Conservation (phyloP, 2,329 filamentous ascomycete genomes). For the Dissoconium aciculare region DNA sequence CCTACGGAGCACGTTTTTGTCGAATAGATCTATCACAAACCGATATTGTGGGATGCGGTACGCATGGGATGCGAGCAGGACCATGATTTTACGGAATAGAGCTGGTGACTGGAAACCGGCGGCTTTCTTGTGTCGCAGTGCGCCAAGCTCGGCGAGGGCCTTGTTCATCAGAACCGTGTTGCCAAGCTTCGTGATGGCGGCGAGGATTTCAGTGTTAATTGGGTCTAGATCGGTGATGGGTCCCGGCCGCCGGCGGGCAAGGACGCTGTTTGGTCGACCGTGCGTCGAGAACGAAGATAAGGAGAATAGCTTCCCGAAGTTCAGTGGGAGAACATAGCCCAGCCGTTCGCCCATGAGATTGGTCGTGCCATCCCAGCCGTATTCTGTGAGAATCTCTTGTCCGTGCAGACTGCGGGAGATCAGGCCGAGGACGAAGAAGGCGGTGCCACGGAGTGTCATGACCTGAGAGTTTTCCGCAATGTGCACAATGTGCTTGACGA, state of each 20-base stretch:
- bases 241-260: slow-evolving; percentile 9
- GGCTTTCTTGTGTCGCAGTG: slow-evolving; percentile 44
- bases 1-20: slow-evolving; percentile 69
- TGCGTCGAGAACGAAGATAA: slow-evolving; percentile 26
- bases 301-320: slow-evolving; percentile 66
- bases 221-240: slow-evolving; percentile 34
- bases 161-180: slow-evolving; percentile 88
- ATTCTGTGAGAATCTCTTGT: slow-evolving; percentile 74
- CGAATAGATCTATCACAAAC: slow-evolving; percentile 87
- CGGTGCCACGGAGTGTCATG: slow-evolving; percentile 84
- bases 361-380: slow-evolving; percentile 86
- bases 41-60: slow-evolving; percentile 76
- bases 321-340: slow-evolving; percentile 70
- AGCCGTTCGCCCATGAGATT: slow-evolving; percentile 69
- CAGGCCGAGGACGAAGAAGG: slow-evolving; percentile 86
- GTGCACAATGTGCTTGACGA: slow-evolving; percentile 70
- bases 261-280: slow-evolving; percentile 5
- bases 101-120: slow-evolving; percentile 58
- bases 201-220: slow-evolving; percentile 59
- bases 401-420: slow-evolving; percentile 87
- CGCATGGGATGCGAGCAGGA: slow-evolving; percentile 73
- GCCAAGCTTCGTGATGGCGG: slow-evolving; percentile 72
- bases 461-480: slow-evolving; percentile 83
- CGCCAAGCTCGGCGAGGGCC: slow-evolving; percentile 62
- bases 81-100: slow-evolving; percentile 75